Conservation (phyloP, 1,139 yeast genomes). For the Kluyveromyces sp. region DNA sequence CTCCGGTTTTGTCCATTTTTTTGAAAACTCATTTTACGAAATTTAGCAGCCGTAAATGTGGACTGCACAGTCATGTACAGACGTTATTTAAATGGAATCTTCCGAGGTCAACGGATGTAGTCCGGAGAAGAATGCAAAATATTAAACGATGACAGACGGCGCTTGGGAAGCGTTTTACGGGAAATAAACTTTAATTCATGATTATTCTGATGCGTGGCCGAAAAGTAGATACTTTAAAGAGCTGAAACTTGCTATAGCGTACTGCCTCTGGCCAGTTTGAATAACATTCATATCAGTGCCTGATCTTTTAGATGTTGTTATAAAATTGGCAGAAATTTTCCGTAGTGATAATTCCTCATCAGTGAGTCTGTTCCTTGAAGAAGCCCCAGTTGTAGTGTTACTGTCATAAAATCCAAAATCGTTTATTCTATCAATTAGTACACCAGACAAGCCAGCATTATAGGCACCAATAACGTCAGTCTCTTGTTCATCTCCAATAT, state of each 20-base stretch:
- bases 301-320: conserved; percentile 14
- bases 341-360: conserved; percentile 22
- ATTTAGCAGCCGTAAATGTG: no score
- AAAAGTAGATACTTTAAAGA: conserved; percentile 14
- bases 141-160: no score
- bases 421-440: conserved; percentile 43
- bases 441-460: conserved; percentile 56
- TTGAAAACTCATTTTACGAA: no score
- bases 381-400: conserved; percentile 2
- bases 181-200: no score
- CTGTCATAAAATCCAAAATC: conserved; percentile 22
- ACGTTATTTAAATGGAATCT: no score
- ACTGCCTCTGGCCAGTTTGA: conserved; percentile 17
- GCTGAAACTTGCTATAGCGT: conserved; percentile 22
- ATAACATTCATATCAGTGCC: conserved; percentile 15
- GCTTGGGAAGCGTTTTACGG: no score
- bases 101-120: no score
- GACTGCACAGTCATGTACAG: no score
- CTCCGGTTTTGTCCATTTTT: conserved; percentile 29
- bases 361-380: background rate
- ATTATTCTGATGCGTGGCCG: no score
- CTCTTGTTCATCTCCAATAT: conserved; percentile 54
- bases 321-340: conserved; percentile 23
- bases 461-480: conserved; percentile 50
- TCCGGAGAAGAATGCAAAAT: no score